Conservation (phyloP, 2,329 filamentous ascomycete species). For the Scedosporium minutisporum region DNA sequence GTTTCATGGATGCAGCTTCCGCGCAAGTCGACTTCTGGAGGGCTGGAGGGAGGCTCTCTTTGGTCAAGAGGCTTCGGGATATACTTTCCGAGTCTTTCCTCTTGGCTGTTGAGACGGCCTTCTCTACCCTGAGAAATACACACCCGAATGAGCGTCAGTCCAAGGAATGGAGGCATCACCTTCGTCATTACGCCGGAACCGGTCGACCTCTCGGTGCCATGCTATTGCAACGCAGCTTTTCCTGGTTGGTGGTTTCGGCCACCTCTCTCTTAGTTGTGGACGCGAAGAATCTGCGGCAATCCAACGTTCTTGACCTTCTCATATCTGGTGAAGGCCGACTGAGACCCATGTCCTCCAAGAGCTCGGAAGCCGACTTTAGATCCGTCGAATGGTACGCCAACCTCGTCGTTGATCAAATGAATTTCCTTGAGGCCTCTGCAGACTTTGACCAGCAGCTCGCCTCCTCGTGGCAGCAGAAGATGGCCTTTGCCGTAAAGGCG, state of each 20-base stretch:
- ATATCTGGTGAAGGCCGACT: constrained; percentile 46
- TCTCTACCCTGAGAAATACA: constrained; percentile 81
- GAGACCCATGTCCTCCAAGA: constrained; percentile 20
- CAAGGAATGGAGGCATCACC: constrained; percentile 80
- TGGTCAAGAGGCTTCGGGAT: constrained; percentile 62
- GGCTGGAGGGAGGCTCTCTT: constrained; percentile 58
- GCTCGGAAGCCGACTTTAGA: constrained; percentile 40
- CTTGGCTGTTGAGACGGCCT: constrained; percentile 76
- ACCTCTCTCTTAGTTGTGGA: constrained; percentile 65
- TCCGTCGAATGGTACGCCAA: constrained; percentile 57
- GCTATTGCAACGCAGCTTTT: constrained; percentile 81
- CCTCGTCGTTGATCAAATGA: constrained; percentile 74
- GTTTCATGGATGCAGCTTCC: constrained; percentile 77
- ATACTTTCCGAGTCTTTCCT: constrained; percentile 79
- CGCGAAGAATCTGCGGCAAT: constrained; percentile 45
- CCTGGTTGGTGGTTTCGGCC: constrained; percentile 70
- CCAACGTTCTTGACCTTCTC: constrained; percentile 65
- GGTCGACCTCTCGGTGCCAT: constrained; percentile 82
- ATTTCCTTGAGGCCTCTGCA: constrained; percentile 74
- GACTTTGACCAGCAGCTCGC: constrained; percentile 77
- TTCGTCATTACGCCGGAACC: constrained; percentile 70
- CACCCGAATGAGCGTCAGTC: constrained; percentile 54
- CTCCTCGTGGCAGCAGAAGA: constrained; percentile 74
- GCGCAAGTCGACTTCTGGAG: constrained; percentile 75
- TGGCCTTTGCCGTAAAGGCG: constrained; percentile 79